A percentile compares a stretch with the other conserved stretches of the same genome.
These are phyloP conservation scores for Passalora sequoiae DNA, from an alignment of 2,329 filamentous ascomycete species.

Conservation along the genomic window DNA sequence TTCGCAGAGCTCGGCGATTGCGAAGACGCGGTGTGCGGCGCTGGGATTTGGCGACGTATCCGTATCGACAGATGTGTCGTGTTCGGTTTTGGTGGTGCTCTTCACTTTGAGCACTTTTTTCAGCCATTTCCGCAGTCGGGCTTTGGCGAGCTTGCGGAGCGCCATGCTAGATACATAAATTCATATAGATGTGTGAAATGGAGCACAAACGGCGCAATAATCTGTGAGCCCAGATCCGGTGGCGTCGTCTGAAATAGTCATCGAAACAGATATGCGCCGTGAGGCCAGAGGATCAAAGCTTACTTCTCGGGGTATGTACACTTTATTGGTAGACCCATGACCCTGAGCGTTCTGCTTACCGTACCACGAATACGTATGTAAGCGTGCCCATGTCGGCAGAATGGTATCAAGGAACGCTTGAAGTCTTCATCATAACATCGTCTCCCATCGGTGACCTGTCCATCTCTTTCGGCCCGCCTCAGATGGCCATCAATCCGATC, in stretches of 20 bases:
- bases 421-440: neutral
- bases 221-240: too few relatives aligned
- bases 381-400: conserved; percentile 9
- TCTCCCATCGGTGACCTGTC: neutral
- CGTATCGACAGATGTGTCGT: neutral
- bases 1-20: conserved; percentile 8
- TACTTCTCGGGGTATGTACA: neutral
- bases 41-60: neutral
- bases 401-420: conserved; percentile 12
- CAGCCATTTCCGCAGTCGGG: neutral
- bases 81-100: neutral
- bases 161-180: too few relatives aligned
- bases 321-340: neutral
- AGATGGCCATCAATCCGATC: conserved; percentile 15
- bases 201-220: too few relatives aligned
- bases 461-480: conserved; percentile 3
- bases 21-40: conserved; percentile 4
- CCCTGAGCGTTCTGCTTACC: neutral
- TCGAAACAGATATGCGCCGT: too few relatives aligned
- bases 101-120: too few relatives aligned
- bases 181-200: too few relatives aligned
- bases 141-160: neutral
- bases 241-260: too few relatives aligned
- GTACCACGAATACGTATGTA: neutral
- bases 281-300: neutral